phyloP scores from a whole-genome alignment of 805 yeast species.

The Candida palmyrensis region DNA sequence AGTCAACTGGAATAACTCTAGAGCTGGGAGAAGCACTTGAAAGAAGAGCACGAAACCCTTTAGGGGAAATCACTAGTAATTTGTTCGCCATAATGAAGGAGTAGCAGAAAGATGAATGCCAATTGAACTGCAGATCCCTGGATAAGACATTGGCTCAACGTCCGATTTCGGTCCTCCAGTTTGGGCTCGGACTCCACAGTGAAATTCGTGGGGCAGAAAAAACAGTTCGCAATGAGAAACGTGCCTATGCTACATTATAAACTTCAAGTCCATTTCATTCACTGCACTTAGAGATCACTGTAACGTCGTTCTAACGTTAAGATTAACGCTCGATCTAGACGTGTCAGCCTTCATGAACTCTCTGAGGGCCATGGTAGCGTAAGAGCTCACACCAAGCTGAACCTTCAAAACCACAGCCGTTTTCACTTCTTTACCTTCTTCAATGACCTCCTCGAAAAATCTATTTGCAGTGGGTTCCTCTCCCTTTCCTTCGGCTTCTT shows the following conservation, averaged over 20 bases:
- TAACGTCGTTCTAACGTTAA: too few relatives aligned
- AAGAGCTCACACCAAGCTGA: conserved; percentile 79
- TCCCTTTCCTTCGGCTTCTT: conserved; percentile 13
- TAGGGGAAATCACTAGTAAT: conserved; percentile 10
- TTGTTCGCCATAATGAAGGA: not conserved
- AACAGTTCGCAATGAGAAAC: too few relatives aligned
- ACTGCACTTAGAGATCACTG: too few relatives aligned
- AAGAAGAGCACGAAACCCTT: conserved; percentile 8
- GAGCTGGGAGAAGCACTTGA: conserved; percentile 6
- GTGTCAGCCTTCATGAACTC: conserved; percentile 83
- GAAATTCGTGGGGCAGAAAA: too few relatives aligned
- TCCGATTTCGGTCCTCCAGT: too few relatives aligned
- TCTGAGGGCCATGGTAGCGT: conserved; percentile 96
- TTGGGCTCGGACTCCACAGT: too few relatives aligned
- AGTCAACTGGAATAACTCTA: conserved; percentile 63
- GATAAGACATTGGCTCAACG: too few relatives aligned
- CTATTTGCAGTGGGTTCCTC: conserved; percentile 12
- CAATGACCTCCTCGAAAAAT: conserved; percentile 21
- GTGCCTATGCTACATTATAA: too few relatives aligned
- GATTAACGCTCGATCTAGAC: conserved; percentile 26
- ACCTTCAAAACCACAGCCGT: conserved; percentile 71
- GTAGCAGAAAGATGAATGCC: too few relatives aligned
- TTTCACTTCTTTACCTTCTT: conserved; percentile 36
- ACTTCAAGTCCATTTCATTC: too few relatives aligned
- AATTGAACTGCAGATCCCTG: too few relatives aligned